Base-by-base conservation (phyloP, 1,284 basidiomycete species). In the Leccinum colubrinum region DNA sequence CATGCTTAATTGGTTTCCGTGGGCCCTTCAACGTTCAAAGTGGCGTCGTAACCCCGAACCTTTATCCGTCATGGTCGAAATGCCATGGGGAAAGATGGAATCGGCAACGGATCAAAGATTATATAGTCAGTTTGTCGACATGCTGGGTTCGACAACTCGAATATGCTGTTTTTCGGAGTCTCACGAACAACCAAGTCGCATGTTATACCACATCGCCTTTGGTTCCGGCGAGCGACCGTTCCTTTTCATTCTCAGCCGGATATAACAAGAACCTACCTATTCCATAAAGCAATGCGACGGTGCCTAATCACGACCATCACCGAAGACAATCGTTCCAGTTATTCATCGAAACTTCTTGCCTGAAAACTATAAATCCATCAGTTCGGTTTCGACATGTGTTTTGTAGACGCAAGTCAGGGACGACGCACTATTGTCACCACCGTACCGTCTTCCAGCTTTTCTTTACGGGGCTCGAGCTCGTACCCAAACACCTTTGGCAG, bases 371-470 rank as follows among this genome's bases (percentile, higher is more conserved):
- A 2, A 1, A 53, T 33, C 14, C 22, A 35, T 46, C 15, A 15
- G 25, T 20, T 39, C 17, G 37, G 22, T n/a, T 39, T 39, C 15
- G 6, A 15, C 20, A 15, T 8, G 4, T 35, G 12, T 22, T 50
- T 14, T 50, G 11, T 50, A 11, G 48, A 50, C 4, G 4, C 20
- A 15, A 50, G 20, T 50, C 7, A 22, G 8, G 12, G 48, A 77
- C 83, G 59, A 77, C 83, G 59, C 61, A 86, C 84, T 68, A 81
- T 61, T 0, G 81, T 84, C 54, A 86, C 80, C 14, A 81, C 78
- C 0, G 84, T 88, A 11, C 85, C 86, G 62, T 87, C 86, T 4
- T 72, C 64, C 5, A 87, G 74, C 6, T 61, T 74, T 59, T 82
- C 81, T 63, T 84, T 85, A 30, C 66, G 71, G 4, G 82, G 80